A percentile compares a stretch with the other conserved stretches of the same genome.
These are phyloP conservation scores for Gamarada debralockiae DNA, from an alignment of 495 filamentous ascomycete genomes.

Conservation along the genomic window DNA sequence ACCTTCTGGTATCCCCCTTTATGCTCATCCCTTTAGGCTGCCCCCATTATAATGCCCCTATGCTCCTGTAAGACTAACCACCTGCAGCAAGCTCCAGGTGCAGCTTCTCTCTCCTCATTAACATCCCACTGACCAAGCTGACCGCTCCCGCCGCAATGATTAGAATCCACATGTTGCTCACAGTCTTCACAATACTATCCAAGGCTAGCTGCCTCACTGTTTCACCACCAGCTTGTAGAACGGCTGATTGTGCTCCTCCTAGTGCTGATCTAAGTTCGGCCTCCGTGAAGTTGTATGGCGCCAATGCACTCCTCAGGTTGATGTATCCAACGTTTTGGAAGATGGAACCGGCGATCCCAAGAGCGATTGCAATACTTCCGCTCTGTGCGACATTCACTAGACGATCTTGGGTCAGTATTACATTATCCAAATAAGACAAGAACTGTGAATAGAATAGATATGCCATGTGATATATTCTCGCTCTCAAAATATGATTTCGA, in stretches of 20 bases:
- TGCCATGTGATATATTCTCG: no score
- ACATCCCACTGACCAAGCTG: background rate
- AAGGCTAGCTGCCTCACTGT: slow-evolving; percentile 30
- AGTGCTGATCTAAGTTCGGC: slow-evolving; percentile 39
- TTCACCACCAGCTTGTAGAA: slow-evolving; percentile 25
- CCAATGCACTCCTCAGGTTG: slow-evolving; percentile 25
- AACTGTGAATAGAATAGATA: no score
- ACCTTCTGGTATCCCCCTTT: no score
- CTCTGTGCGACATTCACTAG: slow-evolving; percentile 44
- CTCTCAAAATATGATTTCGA: no score
- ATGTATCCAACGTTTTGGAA: slow-evolving; percentile 39
- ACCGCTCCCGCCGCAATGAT: slow-evolving; percentile 33
- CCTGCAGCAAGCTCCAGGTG: no score
- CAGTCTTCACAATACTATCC: slow-evolving; percentile 34
- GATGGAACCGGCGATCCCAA: slow-evolving; percentile 43
- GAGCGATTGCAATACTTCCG: slow-evolving; percentile 36
- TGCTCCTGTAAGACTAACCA: no score
- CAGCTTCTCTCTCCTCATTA: slow-evolving; percentile 4
- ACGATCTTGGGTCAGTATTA: no score
- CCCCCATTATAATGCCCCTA: no score
- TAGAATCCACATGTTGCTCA: slow-evolving; percentile 36
- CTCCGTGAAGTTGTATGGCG: slow-evolving; percentile 8
- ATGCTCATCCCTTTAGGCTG: no score
- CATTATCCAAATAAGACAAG: no score
- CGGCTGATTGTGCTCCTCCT: slow-evolving; percentile 34